A percentile compares a stretch with the other conserved stretches of the same genome.
These are phyloP conservation scores for Penicillium parvum DNA, from an alignment of 495 filamentous ascomycete species.

Conservation along the genomic window DNA sequence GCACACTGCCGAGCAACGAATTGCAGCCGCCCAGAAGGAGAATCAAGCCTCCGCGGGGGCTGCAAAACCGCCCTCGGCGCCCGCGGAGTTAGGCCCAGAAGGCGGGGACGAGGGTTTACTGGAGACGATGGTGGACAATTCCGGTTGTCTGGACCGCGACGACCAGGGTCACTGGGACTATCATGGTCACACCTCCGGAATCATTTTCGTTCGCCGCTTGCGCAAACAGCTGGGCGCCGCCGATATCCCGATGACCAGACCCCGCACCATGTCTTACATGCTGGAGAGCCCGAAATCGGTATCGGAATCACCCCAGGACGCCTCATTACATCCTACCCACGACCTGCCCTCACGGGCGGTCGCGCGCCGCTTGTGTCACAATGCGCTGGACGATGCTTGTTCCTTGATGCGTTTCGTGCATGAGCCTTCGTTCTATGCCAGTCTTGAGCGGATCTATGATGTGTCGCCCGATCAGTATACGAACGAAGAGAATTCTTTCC, in stretches of 20 bases:
- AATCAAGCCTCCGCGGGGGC: constrained; percentile 14
- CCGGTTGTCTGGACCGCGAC: constrained; percentile 84
- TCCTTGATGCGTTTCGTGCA: constrained; percentile 85
- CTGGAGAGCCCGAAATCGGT: constrained; percentile 69
- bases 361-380: constrained; percentile 65
- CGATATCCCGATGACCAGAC: constrained; percentile 41
- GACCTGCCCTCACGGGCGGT: constrained; percentile 68
- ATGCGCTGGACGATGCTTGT: constrained; percentile 78
- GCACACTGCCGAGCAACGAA: constrained; percentile 51
- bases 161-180: constrained; percentile 93
- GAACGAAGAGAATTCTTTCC: constrained; percentile 71
- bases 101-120: constrained; percentile 69
- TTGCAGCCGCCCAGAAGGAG: constrained; percentile 26
- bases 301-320: constrained; percentile 56
- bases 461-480: constrained; percentile 62
- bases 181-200: constrained; percentile 86
- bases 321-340: constrained; percentile 48
- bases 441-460: constrained; percentile 76
- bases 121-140: constrained; percentile 91
- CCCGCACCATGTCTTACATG: constrained; percentile 44
- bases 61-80: constrained; percentile 7
- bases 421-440: constrained; percentile 74
- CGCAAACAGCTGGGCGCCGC: constrained; percentile 72
- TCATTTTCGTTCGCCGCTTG: constrained; percentile 80
- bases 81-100: constrained; percentile 21